Percentiles rank a stretch among this genome's conserved stretches.
Conservation (phyloP, 2,329 filamentous ascomycete genomes). For the Calonectria henricotiae region DNA sequence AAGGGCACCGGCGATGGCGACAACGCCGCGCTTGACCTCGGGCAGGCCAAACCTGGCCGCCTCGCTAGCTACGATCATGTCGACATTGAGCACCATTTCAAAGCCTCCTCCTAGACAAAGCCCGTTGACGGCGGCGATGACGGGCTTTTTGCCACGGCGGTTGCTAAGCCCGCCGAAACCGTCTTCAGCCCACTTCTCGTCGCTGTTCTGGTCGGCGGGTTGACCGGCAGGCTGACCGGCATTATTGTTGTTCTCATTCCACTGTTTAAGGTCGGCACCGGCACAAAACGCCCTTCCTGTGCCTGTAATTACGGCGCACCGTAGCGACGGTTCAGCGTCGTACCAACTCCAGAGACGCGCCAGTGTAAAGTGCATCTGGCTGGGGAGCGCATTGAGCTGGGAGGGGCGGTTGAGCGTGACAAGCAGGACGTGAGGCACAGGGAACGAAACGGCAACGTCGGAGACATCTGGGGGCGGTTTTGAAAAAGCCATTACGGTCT, state of each 20-base stretch:
- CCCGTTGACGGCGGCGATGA: conserved; percentile 83
- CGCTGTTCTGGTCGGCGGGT: conserved; percentile 48
- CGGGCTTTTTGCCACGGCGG: conserved; percentile 78
- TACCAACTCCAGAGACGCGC: conserved; percentile 72
- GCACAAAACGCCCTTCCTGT: conserved; percentile 77
- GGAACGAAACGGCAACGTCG: conserved; percentile 66
- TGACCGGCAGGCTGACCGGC: conserved; percentile 6
- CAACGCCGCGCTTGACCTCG: conserved; percentile 80
- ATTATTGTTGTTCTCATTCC: conserved; percentile 63
- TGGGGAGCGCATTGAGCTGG: conserved; percentile 73
- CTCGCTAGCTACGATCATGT: conserved; percentile 75
- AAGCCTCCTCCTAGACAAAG: conserved; percentile 81
- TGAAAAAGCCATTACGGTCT: conserved; percentile 53
- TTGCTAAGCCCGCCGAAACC: conserved; percentile 77
- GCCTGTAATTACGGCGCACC: conserved; percentile 76
- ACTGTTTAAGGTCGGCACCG: conserved; percentile 79
- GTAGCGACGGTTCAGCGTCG: conserved; percentile 73
- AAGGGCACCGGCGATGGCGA: conserved; percentile 79
- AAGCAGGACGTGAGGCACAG: conserved; percentile 70
- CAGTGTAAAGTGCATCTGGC: conserved; percentile 66
- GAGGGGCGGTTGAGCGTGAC: conserved; percentile 74
- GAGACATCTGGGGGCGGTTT: conserved; percentile 62
- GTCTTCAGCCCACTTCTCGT: conserved; percentile 60
- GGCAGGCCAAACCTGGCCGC: conserved; percentile 77
- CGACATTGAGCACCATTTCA: conserved; percentile 82